Conservation (phyloP, 306 rosid species). For the Cyclanthera cordifolia region DNA sequence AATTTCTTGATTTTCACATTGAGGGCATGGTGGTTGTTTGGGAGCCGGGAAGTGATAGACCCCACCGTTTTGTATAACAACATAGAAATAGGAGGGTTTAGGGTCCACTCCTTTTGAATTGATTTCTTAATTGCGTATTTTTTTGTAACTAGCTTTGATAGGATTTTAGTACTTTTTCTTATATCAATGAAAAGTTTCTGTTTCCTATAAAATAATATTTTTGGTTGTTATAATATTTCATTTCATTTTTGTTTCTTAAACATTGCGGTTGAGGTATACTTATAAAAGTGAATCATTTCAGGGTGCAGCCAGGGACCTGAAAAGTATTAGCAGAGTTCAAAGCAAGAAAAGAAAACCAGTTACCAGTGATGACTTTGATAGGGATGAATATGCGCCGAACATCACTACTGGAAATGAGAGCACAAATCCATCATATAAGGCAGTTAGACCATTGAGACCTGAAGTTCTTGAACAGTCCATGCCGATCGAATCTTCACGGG, state of each 20-base stretch:
- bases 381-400: slow-evolving; percentile 18
- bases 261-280: neutral
- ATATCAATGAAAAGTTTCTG: too few relatives aligned
- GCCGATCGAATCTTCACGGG: slow-evolving; percentile 36
- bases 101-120: too few relatives aligned
- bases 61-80: too few relatives aligned
- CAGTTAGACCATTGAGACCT: slow-evolving; percentile 16
- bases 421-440: slow-evolving; percentile 16
- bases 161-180: too few relatives aligned
- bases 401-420: slow-evolving; percentile 18
- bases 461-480: slow-evolving; percentile 22
- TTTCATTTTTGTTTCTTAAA: neutral
- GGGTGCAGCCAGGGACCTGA: slow-evolving; percentile 17
- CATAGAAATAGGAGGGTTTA: too few relatives aligned
- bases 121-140: too few relatives aligned
- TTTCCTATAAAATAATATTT: neutral
- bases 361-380: slow-evolving; percentile 15
- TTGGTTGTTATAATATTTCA: neutral
- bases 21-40: too few relatives aligned
- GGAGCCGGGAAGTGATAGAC: too few relatives aligned
- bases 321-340: slow-evolving; percentile 18
- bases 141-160: too few relatives aligned
- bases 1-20: too few relatives aligned
- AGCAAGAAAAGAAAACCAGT: slow-evolving; percentile 39
- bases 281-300: slow-evolving; percentile 10